Base-by-base conservation (phyloP, 441 rosid species). In the Viola pubescens region DNA sequence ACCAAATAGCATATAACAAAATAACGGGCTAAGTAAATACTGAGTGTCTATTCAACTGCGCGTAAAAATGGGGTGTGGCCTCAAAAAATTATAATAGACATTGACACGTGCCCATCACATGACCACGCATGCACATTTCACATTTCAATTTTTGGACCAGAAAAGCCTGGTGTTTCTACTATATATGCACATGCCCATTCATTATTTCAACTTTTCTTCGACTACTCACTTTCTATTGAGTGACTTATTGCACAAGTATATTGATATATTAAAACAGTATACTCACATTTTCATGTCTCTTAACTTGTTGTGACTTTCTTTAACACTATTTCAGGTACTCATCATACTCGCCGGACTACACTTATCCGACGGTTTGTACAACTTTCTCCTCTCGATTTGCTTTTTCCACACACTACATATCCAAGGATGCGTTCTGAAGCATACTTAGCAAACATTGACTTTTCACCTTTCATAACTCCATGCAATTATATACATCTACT, bases 271-370 rank as follows among this genome's bases (percentile, higher is more conserved):
- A 16, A 16, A 16, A 16, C 19, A n/a, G n/a, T n/a, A n/a, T n/a
- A n/a, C n/a, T n/a, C n/a, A n/a, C n/a, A n/a, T n/a, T n/a, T n/a
- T n/a, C n/a, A n/a, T 19, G 26, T 19, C 26, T 19, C 26, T 19
- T 19, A 19, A 0, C 26, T 19, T 19, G 26, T 19, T 19, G 26
- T 39, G 2, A 34, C 54, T 49, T 51, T 8, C 38, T 44, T 71
- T 1, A 37, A 67, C 7, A 12, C 54, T 61, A 9, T 66, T 77
- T 65, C 83, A 91, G 96, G 86, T 88, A 82, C 82, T 83, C 96
- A 39, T 69, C 86, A 0, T 91, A 81, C 81, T 83, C 98, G 14
- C 87, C 85, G 57, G 95, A 91, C 63, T 91, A 91, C 80, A 75
- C 79, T 59, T 91, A 88, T 74, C 89, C 94, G 19, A 68, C 96